Evolutionary conservation across 1,284 basidiomycete species (phyloP).

Genomic region (Salmacisia buchloeana): DNA sequence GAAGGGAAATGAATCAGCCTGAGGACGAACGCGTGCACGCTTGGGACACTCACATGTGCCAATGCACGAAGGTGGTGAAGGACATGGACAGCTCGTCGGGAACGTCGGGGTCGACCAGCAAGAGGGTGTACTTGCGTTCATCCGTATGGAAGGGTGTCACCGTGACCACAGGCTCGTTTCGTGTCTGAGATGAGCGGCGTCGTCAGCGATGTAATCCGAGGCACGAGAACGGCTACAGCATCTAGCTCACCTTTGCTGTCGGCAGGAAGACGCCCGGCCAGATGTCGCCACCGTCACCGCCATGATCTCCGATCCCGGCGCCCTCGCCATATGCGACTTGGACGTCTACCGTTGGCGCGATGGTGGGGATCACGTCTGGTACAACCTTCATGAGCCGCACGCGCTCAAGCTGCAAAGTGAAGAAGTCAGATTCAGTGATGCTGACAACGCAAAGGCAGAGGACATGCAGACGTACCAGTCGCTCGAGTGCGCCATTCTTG

Average conservation of each 20-base stretch:
- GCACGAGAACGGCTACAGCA: too few relatives aligned
- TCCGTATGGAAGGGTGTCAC: constrained; percentile 75
- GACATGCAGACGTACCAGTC: constrained; percentile 60
- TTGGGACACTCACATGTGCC: constrained; percentile 58
- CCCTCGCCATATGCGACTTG: constrained; percentile 59
- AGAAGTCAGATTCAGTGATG: not conserved
- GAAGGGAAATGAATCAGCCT: not conserved
- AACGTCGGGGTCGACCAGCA: constrained; percentile 84
- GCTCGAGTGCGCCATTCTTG: constrained; percentile 71
- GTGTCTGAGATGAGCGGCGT: constrained; percentile 55
- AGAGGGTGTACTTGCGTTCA: constrained; percentile 73
- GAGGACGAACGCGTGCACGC: too few relatives aligned
- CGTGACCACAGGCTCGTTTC: constrained; percentile 61
- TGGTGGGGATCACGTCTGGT: constrained; percentile 72
- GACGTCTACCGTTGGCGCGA: constrained; percentile 70
- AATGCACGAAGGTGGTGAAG: constrained; percentile 75
- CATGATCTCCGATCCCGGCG: constrained; percentile 47
- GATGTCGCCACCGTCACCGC: constrained; percentile 57
- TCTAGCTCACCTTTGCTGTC: constrained; percentile 1
- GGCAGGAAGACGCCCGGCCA: constrained; percentile 61
- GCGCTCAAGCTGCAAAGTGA: constrained; percentile 62
- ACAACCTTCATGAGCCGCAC: constrained; percentile 81
- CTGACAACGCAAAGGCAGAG: constrained; percentile 55
- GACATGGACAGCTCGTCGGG: constrained; percentile 65
- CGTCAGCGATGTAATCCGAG: not conserved